These are phyloP conservation scores for Myriosclerotinia duriaeana DNA, from an alignment of 2,329 filamentous ascomycete species.

Conservation along the genomic window DNA sequence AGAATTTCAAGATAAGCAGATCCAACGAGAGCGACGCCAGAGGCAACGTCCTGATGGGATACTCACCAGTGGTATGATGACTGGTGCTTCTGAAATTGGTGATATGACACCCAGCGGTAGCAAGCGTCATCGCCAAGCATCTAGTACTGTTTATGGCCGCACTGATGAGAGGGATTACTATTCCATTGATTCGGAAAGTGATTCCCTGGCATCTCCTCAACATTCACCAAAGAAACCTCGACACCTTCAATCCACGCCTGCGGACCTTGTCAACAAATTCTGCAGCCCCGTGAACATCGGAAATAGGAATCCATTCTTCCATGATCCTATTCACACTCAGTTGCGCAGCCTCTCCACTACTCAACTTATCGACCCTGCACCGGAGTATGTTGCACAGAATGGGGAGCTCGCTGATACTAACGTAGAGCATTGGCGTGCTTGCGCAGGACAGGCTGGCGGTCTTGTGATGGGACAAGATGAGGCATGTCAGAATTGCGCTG, in stretches of 20 bases:
- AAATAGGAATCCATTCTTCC: constrained; percentile 5
- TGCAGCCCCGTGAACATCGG: constrained; percentile 4
- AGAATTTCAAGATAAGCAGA: not conserved
- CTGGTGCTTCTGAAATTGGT: not conserved
- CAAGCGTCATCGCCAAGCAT: constrained; percentile 3
- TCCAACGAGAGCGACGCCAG: not conserved
- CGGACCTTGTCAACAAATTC: constrained; percentile 8
- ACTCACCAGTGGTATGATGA: not conserved
- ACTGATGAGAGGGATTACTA: not conserved
- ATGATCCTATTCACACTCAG: not conserved
- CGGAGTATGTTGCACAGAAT: not conserved
- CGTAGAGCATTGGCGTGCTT: constrained; percentile 17
- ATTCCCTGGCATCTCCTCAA: not conserved
- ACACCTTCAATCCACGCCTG: not conserved
- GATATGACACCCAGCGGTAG: not conserved
- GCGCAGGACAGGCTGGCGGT: constrained; percentile 12
- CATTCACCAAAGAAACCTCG: constrained; percentile 13
- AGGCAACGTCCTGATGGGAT: not conserved
- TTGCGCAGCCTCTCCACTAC: not conserved
- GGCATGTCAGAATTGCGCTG: not conserved
- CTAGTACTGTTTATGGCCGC: not conserved
- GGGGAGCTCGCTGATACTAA: not conserved
- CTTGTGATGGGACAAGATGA: not conserved
- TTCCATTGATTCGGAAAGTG: not conserved
- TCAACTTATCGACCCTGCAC: not conserved